Evolutionary conservation across 78 protist species (phyloP).

Genomic region (Dictyostelium discoideum): dicty_2.7 NC_007089.4:2817001-2817500

Average conservation of each 20-base stretch:
- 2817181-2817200: not conserved
- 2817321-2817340: not conserved
- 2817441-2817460: not conserved
- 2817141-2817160: not conserved
- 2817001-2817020: too few species aligned
- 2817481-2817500: not conserved
- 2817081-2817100: not conserved
- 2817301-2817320: not conserved
- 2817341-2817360: not conserved
- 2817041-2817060: not conserved
- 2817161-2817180: too few species aligned
- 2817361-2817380: not conserved
- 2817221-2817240: not conserved
- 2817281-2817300: not conserved
- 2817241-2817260: not conserved
- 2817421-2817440: not conserved
- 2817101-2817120: not conserved
- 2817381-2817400: not conserved
- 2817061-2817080: not conserved
- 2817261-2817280: not conserved
- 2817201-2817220: not conserved
- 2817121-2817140: too few species aligned
- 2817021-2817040: not conserved
- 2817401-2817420: not conserved
- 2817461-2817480: not conserved